Evolutionary conservation across 768 basidiomycete species (phyloP).

Genomic region (Porpolomopsis calyptriformis): DNA sequence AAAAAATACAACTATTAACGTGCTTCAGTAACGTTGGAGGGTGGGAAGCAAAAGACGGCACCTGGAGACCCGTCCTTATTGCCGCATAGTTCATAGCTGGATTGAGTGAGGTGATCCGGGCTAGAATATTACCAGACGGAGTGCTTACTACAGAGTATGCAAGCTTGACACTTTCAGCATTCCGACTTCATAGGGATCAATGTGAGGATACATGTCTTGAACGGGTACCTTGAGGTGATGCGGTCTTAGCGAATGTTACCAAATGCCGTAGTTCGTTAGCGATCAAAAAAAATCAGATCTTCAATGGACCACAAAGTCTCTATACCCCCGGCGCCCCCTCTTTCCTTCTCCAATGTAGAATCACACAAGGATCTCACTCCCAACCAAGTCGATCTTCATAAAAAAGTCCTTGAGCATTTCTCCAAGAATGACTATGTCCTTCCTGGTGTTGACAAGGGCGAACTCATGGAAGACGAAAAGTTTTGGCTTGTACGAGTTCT

Average conservation of each 20-base stretch:
- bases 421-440: slow-evolving; percentile 38
- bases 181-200: slow-evolving; percentile 55
- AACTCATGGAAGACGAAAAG: slow-evolving; percentile 54
- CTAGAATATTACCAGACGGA: too few relatives aligned
- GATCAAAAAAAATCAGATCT: too few relatives aligned
- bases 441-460: slow-evolving; percentile 35
- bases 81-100: slow-evolving; percentile 74
- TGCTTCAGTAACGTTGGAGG: not conserved
- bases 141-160: slow-evolving; percentile 66
- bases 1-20: slow-evolving; percentile 58
- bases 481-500: slow-evolving; percentile 46
- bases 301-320: slow-evolving; percentile 15
- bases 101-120: too few relatives aligned
- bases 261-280: too few relatives aligned
- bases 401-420: slow-evolving; percentile 53
- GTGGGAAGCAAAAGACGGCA: slow-evolving; percentile 17
- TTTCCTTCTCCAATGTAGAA: slow-evolving; percentile 21
- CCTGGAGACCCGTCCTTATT: slow-evolving; percentile 70
- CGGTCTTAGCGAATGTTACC: too few relatives aligned
- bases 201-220: slow-evolving; percentile 61
- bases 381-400: slow-evolving; percentile 38
- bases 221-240: too few relatives aligned
- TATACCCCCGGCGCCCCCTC: slow-evolving; percentile 18
- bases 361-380: slow-evolving; percentile 30
- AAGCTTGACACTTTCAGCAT: slow-evolving; percentile 61